These are phyloP conservation scores for Endotrypanum monterogeii DNA, from an alignment of 208 protist species.

Conservation along the genomic window DNA sequence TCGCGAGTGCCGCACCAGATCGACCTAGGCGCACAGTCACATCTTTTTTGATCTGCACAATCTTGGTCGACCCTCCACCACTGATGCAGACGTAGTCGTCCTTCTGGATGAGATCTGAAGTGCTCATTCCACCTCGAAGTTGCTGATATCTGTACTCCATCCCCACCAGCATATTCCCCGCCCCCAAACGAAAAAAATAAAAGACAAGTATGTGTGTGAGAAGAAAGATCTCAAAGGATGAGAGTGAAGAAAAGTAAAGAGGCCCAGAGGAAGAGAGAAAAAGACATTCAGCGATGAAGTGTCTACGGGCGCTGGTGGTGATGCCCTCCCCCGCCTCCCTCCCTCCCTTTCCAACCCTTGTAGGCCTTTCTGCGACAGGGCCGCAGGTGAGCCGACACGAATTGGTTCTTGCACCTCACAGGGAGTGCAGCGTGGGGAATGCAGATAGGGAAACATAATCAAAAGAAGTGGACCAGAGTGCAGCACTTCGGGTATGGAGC, in stretches of 20 bases:
- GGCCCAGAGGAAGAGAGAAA: neutral
- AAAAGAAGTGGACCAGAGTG: neutral
- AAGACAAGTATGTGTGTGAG: neutral
- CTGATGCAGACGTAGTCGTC: constrained; percentile 87
- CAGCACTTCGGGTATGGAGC: neutral
- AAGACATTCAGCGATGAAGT: neutral
- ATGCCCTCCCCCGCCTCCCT: neutral
- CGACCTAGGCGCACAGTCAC: constrained; percentile 67
- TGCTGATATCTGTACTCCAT: neutral
- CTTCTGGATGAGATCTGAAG: constrained; percentile 47
- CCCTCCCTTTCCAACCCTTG: too few species aligned
- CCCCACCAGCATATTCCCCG: too few species aligned
- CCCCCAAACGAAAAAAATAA: too few species aligned
- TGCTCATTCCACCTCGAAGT: constrained; percentile 15
- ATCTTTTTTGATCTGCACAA: constrained; percentile 62
- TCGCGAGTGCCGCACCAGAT: constrained; percentile 54
- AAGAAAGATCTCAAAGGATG: neutral
- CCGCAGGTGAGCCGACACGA: neutral
- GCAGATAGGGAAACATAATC: neutral
- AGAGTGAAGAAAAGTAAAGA: constrained; percentile 10
- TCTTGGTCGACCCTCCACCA: constrained; percentile 71
- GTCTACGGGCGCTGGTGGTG: neutral
- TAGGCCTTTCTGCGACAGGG: neutral
- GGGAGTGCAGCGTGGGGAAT: neutral
- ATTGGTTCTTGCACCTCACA: neutral